phyloP scores from a whole-genome alignment of 345 rosid species.

The Linum usitatissimum region DNA sequence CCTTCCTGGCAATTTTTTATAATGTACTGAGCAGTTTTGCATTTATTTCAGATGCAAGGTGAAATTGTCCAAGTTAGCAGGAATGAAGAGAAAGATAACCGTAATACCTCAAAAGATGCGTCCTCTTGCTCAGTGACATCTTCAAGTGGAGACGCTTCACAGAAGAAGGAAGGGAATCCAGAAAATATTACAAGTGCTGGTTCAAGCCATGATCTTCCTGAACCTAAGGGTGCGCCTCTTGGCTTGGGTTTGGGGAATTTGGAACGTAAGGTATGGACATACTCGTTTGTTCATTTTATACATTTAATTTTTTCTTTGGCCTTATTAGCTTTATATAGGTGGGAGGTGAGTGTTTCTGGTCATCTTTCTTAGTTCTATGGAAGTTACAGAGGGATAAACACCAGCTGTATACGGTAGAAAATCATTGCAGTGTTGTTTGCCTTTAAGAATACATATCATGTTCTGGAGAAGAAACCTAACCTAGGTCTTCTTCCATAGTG shows the following conservation, averaged over 20 bases:
- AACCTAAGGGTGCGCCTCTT: conserved; percentile 45
- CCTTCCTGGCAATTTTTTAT: conserved; percentile 7
- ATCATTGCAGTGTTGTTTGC: too few species aligned
- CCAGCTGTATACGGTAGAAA: too few species aligned
- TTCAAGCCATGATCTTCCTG: conserved; percentile 27
- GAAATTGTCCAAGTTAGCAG: conserved; percentile 9
- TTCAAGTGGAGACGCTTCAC: conserved; percentile 22
- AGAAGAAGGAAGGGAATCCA: conserved; percentile 30
- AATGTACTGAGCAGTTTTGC: conserved; percentile 6
- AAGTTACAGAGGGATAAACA: too few species aligned
- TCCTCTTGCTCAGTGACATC: conserved; percentile 19
- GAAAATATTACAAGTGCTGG: conserved; percentile 26
- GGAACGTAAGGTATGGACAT: conserved; percentile 59
- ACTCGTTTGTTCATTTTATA: neutral
- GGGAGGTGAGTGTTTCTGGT: neutral
- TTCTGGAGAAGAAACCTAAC: too few species aligned
- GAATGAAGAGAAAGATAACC: conserved; percentile 13
- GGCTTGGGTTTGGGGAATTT: conserved; percentile 81
- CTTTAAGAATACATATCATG: too few species aligned
- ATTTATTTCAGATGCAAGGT: conserved; percentile 22
- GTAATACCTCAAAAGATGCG: conserved; percentile 27
- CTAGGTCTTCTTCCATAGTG: too few species aligned
- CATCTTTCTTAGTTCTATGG: neutral
- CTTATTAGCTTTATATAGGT: neutral
- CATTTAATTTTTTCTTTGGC: neutral